Evolutionary conservation across 1,139 yeast species (phyloP).

Genomic region (Hansenula lynferdii): DNA sequence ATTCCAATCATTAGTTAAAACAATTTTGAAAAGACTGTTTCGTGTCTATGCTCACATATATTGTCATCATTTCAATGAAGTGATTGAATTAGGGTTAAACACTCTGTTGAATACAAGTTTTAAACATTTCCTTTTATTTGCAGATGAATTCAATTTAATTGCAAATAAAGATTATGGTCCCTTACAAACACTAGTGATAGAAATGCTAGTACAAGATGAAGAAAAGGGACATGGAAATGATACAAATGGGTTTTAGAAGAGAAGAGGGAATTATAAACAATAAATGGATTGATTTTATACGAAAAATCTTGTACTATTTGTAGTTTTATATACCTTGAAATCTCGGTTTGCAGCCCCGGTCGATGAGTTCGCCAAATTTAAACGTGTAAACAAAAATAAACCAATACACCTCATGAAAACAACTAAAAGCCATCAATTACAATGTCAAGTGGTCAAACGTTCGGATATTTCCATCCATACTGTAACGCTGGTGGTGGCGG

Average conservation of each 20-base stretch:
- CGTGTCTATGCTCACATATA: constrained; percentile 98
- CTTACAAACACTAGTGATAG: constrained; percentile 75
- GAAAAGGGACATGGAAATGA: background rate
- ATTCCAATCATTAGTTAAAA: constrained; percentile 70
- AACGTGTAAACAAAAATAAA: too few species aligned
- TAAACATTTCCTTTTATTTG: constrained; percentile 88
- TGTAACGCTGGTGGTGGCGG: constrained; percentile 99
- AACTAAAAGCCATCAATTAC: too few species aligned
- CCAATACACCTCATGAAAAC: too few species aligned
- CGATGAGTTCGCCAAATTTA: too few species aligned
- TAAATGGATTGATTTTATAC: too few species aligned
- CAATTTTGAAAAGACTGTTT: constrained; percentile 84
- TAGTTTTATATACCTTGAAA: too few species aligned
- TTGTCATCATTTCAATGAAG: constrained; percentile 96
- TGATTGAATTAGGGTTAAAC: constrained; percentile 86
- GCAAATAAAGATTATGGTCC: constrained; percentile 89
- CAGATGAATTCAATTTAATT: constrained; percentile 76
- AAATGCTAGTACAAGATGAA: constrained; percentile 25
- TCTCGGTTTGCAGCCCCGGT: too few species aligned
- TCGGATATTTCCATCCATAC: constrained; percentile 93
- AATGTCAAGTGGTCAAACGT: constrained; percentile 27
- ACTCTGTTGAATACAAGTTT: constrained; percentile 91
- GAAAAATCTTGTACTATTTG: too few species aligned
- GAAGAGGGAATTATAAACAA: too few species aligned
- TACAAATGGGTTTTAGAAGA: background rate